Conservation (phyloP, 2,329 filamentous ascomycete species). For the Cladosporium cucumerinum region DNA sequence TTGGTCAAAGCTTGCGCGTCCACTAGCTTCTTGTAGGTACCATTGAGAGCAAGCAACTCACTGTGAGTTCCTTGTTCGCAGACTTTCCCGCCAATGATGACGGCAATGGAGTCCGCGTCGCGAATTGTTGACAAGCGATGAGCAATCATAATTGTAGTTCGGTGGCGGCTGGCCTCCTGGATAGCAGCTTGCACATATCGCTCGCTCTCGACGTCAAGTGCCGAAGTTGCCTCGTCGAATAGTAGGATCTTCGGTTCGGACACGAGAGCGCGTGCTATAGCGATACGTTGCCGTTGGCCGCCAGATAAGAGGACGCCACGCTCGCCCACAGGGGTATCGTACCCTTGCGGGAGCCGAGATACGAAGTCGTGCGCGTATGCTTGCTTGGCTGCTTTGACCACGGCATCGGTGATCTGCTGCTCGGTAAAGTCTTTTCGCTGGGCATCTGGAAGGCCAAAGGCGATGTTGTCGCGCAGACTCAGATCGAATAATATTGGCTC, state of each 20-base stretch:
- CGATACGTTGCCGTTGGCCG: conserved; percentile 76
- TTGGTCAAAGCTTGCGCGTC: conserved; percentile 32
- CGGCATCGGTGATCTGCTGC: conserved; percentile 56
- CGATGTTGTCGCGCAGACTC: conserved; percentile 59
- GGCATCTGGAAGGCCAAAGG: conserved; percentile 56
- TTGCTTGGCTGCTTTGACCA: conserved; percentile 46
- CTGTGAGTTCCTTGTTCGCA: conserved; percentile 75
- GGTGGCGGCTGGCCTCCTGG: conserved; percentile 57
- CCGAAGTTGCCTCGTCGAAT: conserved; percentile 73
- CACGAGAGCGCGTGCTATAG: conserved; percentile 69
- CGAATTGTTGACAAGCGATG: conserved; percentile 73
- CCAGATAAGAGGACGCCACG: conserved; percentile 74
- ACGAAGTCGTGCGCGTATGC: conserved; percentile 66
- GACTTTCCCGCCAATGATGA: conserved; percentile 67
- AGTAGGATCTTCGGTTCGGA: conserved; percentile 64
- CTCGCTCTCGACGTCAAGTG: conserved; percentile 58
- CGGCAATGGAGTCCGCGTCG: conserved; percentile 74
- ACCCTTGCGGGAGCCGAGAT: conserved; percentile 59
- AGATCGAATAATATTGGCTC: conserved; percentile 63
- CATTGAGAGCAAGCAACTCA: conserved; percentile 53
- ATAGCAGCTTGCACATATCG: conserved; percentile 47
- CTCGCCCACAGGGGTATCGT: conserved; percentile 73
- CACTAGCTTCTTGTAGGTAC: conserved; percentile 42
- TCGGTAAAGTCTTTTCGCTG: conserved; percentile 56
- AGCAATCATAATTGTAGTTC: conserved; percentile 74